A percentile compares a stretch with the other conserved stretches of the same genome.
Evolutionary conservation across 805 yeast species (phyloP).

Genomic region (Barnettozyma siamensis): DNA sequence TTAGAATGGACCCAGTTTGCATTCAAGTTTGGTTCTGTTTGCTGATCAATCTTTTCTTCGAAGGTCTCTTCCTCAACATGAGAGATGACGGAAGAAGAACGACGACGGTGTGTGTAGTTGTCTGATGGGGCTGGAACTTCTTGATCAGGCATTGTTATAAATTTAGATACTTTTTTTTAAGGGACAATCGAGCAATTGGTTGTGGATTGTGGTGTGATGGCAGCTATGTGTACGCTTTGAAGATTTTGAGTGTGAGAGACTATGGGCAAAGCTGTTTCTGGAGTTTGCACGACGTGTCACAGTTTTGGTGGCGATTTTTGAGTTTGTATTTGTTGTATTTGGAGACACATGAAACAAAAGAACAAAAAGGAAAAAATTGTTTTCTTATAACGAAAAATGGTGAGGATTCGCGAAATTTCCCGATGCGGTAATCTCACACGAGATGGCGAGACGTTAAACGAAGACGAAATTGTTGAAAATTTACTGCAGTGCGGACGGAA

Average conservation of each 20-base stretch:
- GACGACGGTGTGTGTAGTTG: slow-evolving; percentile 40
- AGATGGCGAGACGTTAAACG: too few species aligned
- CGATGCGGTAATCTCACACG: neutral
- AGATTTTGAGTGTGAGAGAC: too few species aligned
- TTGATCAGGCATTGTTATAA: slow-evolving; percentile 3
- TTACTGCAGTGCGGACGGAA: too few species aligned
- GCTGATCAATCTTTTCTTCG: slow-evolving; percentile 90
- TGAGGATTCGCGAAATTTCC: neutral
- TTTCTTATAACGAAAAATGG: neutral
- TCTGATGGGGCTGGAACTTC: slow-evolving; percentile 7
- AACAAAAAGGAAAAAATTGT: neutral
- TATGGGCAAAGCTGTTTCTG: too few species aligned
- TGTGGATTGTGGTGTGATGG: too few species aligned
- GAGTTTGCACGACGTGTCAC: too few species aligned
- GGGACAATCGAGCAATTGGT: neutral
- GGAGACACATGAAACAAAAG: neutral
- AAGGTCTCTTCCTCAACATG: slow-evolving; percentile 90
- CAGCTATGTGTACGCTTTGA: too few species aligned
- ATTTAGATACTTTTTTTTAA: neutral
- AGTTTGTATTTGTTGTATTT: neutral
- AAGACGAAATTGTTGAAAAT: too few species aligned
- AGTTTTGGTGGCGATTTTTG: neutral
- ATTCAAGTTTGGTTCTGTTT: slow-evolving; percentile 80
- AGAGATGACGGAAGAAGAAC: slow-evolving; percentile 85
- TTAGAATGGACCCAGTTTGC: slow-evolving; percentile 95